Conservation (phyloP, 192 early-diverging fungal species). For the Coemansia sp. region DNA sequence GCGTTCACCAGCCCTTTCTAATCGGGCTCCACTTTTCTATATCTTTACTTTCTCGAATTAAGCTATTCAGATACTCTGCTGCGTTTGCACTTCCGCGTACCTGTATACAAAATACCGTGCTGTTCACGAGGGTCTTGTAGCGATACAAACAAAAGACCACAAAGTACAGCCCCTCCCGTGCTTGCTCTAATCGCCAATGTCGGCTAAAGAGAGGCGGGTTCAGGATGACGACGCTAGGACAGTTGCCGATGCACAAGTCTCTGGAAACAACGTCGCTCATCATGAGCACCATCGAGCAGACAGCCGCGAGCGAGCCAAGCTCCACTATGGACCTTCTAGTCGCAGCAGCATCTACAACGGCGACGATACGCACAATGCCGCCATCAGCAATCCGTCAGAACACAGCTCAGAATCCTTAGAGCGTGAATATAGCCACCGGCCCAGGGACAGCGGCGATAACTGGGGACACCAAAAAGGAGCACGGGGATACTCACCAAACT, state of each 20-base stretch:
- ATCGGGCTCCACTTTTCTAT: not conserved
- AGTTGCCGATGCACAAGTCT: not conserved
- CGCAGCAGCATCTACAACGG: constrained; percentile 12
- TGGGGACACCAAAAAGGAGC: constrained; percentile 9
- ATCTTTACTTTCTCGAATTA: not conserved
- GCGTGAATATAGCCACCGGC: not conserved
- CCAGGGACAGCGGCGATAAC: constrained; percentile 10
- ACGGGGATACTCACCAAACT: not conserved
- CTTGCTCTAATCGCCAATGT: constrained; percentile 1
- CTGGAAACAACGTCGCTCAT: not conserved
- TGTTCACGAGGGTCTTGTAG: not conserved
- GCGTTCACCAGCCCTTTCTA: not conserved
- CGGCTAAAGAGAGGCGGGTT: not conserved
- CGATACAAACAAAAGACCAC: not conserved
- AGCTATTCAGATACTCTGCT: not conserved
- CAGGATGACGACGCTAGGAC: not conserved
- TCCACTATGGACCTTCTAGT: not conserved
- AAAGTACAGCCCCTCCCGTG: not conserved
- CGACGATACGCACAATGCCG: not conserved
- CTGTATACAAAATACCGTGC: not conserved
- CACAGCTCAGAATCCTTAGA: not conserved
- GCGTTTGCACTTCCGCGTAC: not conserved
- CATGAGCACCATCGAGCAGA: not conserved
- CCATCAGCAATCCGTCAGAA: not conserved
- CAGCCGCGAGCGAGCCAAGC: not conserved